Evolutionary conservation across 495 filamentous ascomycete species (phyloP).

Genomic region (Annulohypoxylon stygium): DNA sequence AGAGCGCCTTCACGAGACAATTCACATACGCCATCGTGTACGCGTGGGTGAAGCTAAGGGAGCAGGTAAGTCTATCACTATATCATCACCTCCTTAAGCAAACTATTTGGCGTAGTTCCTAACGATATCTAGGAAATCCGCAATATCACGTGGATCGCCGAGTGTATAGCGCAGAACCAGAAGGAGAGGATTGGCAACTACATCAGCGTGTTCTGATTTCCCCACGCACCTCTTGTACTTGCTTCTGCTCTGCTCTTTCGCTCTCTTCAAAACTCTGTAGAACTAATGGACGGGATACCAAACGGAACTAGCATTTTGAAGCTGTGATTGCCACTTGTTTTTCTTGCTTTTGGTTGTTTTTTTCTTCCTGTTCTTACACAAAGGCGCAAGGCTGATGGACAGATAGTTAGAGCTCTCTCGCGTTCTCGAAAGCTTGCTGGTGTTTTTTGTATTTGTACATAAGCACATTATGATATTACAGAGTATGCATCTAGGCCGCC

Average conservation of each 20-base stretch:
- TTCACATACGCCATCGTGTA: slow-evolving; percentile 97
- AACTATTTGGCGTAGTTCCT: not conserved
- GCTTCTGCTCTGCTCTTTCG: slow-evolving; percentile 18
- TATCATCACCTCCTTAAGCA: not conserved
- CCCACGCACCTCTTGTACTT: slow-evolving; percentile 10
- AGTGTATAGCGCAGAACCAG: slow-evolving; percentile 99
- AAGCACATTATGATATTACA: slow-evolving; percentile 41
- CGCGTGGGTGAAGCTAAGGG: slow-evolving; percentile 96
- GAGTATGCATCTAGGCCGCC: slow-evolving; percentile 43
- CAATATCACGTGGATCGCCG: slow-evolving; percentile 99
- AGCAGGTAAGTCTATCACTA: slow-evolving; percentile 77
- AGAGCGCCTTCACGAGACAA: slow-evolving; percentile 93
- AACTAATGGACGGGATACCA: slow-evolving; percentile 52
- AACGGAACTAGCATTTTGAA: slow-evolving; percentile 36
- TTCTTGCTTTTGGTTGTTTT: slow-evolving; percentile 13
- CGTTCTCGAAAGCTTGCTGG: slow-evolving; percentile 36
- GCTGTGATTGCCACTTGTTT: slow-evolving; percentile 35
- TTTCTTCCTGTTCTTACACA: slow-evolving; percentile 14
- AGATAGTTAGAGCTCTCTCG: slow-evolving; percentile 38
- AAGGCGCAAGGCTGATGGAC: slow-evolving; percentile 45
- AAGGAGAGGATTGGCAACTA: slow-evolving; percentile 99
- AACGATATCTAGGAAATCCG: slow-evolving; percentile 84
- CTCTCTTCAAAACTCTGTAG: slow-evolving; percentile 51
- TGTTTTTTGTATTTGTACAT: slow-evolving; percentile 44
- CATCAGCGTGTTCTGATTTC: slow-evolving; percentile 86